Evolutionary conservation across 2,329 filamentous ascomycete genomes (phyloP).

Genomic region (Colletotrichum limetticola): DNA sequence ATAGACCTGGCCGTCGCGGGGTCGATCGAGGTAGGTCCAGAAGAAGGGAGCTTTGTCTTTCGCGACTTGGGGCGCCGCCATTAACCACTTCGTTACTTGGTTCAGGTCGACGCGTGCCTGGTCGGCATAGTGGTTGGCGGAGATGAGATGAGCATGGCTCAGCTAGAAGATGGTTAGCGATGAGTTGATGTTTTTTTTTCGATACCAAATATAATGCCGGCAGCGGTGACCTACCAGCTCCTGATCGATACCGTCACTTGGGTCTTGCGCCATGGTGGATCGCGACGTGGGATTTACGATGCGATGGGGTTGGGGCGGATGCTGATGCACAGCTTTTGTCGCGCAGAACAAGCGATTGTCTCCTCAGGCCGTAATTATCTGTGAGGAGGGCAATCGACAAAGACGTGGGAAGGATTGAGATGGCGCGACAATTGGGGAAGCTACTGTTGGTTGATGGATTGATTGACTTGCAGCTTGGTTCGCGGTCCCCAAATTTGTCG

Average conservation of each 20-base stretch:
- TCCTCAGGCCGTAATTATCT: background rate
- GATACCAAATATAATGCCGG: slow-evolving; percentile 46
- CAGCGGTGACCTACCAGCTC: slow-evolving; percentile 29
- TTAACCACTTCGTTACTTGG: slow-evolving; percentile 84
- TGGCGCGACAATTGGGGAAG: slow-evolving; percentile 7
- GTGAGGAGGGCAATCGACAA: too few relatives aligned
- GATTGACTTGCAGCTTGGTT: slow-evolving; percentile 14
- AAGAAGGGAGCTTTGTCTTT: slow-evolving; percentile 87
- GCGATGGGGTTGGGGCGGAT: background rate
- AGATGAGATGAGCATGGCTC: slow-evolving; percentile 90
- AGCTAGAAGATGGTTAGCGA: slow-evolving; percentile 62
- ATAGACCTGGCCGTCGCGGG: slow-evolving; percentile 83
- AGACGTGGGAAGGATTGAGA: background rate
- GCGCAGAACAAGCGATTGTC: background rate
- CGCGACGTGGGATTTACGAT: slow-evolving; percentile 1
- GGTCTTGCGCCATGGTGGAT: slow-evolving; percentile 35
- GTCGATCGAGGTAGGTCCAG: slow-evolving; percentile 91
- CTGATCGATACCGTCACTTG: slow-evolving; percentile 35
- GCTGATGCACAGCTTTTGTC: background rate
- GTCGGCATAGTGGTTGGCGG: slow-evolving; percentile 81
- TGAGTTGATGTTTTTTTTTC: background rate
- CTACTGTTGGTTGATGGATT: slow-evolving; percentile 12
- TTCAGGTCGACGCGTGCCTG: slow-evolving; percentile 77
- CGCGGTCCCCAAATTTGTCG: slow-evolving; percentile 37
- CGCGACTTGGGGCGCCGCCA: slow-evolving; percentile 85